Percentiles rank a stretch among this genome's conserved stretches.
phyloP scores from a whole-genome alignment of 2,329 filamentous ascomycete species.

The Alternaria conjuncta region DNA sequence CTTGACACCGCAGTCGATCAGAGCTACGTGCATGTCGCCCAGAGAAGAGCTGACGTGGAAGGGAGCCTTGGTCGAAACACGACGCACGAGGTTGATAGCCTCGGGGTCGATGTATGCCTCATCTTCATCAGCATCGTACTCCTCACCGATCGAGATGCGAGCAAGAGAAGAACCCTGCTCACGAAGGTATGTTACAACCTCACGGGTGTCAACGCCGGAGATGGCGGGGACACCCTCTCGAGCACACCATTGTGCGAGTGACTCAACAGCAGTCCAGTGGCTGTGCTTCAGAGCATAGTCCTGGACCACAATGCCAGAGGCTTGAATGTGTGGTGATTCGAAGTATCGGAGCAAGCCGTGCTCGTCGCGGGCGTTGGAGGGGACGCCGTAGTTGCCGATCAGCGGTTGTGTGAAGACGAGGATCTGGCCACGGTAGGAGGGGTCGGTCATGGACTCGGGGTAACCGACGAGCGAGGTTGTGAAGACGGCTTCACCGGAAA shows the following conservation, averaged over 20 bases:
- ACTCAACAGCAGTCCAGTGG: constrained; percentile 98
- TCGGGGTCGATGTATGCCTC: constrained; percentile 94
- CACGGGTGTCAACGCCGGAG: constrained; percentile 94
- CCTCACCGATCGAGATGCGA: constrained; percentile 91
- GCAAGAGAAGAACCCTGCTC: constrained; percentile 97
- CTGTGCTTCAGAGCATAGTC: constrained; percentile 94
- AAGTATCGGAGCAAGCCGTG: constrained; percentile 96
- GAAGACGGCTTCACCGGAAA: constrained; percentile 98
- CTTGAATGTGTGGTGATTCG: constrained; percentile 97
- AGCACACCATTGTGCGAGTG: constrained; percentile 90
- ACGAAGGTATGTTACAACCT: constrained; percentile 92
- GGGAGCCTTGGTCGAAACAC: constrained; percentile 96
- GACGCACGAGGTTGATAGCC: constrained; percentile 94
- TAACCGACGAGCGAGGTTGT: constrained; percentile 98
- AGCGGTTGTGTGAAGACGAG: constrained; percentile 97
- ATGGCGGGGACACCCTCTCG: constrained; percentile 96
- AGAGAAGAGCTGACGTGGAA: constrained; percentile 89
- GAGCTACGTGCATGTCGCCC: constrained; percentile 86
- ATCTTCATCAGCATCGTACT: constrained; percentile 98
- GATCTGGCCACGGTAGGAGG: constrained; percentile 83
- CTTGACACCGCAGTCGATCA: constrained; percentile 98
- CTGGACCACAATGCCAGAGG: constrained; percentile 91
- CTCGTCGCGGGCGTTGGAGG: constrained; percentile 82
- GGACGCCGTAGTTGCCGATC: constrained; percentile 98
- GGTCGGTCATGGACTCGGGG: constrained; percentile 82